Percentiles rank a stretch among this genome's conserved stretches.
Conservation (phyloP, 371 early-diverging fungal species). For the Circinella umbellata region DNA sequence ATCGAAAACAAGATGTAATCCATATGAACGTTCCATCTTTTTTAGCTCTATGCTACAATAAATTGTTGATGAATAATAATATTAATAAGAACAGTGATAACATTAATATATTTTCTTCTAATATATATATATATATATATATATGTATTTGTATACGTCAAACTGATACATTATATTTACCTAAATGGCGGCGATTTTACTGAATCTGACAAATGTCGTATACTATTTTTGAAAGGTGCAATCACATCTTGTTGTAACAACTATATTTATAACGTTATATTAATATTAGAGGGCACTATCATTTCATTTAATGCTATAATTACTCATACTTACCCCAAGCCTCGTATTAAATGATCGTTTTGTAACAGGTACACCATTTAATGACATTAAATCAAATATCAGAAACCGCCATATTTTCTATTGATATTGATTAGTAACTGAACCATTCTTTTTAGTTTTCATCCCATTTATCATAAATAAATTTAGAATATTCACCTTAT, state of each 20-base stretch:
- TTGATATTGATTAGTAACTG: too few species aligned
- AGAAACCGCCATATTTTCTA: conserved; percentile 68
- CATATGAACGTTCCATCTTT: conserved; percentile 68
- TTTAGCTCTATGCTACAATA: conserved; percentile 58
- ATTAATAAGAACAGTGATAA: too few species aligned
- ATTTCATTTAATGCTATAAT: conserved; percentile 12
- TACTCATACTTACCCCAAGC: conserved; percentile 57
- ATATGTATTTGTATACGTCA: too few species aligned
- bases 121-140: too few species aligned
- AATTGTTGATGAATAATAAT: too few species aligned
- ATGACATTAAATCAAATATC: conserved; percentile 71
- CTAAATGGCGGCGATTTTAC: conserved; percentile 61
- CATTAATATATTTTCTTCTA: too few species aligned
- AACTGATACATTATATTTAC: conserved; percentile 38
- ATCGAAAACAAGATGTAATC: conserved; percentile 62
- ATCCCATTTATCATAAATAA: too few species aligned
- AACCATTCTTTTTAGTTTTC: not conserved
- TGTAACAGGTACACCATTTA: conserved; percentile 60
- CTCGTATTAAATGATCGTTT: conserved; percentile 69
- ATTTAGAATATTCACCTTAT: conserved; percentile 6
- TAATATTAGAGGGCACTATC: not conserved
- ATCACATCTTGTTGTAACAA: conserved; percentile 72
- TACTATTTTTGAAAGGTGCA: conserved; percentile 50
- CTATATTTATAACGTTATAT: conserved; percentile 27
- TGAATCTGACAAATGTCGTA: conserved; percentile 44